Percentiles rank a stretch among this genome's conserved stretches.
Evolutionary conservation across 768 basidiomycete genomes (phyloP).

Genomic region (Amanita inopinata): DNA sequence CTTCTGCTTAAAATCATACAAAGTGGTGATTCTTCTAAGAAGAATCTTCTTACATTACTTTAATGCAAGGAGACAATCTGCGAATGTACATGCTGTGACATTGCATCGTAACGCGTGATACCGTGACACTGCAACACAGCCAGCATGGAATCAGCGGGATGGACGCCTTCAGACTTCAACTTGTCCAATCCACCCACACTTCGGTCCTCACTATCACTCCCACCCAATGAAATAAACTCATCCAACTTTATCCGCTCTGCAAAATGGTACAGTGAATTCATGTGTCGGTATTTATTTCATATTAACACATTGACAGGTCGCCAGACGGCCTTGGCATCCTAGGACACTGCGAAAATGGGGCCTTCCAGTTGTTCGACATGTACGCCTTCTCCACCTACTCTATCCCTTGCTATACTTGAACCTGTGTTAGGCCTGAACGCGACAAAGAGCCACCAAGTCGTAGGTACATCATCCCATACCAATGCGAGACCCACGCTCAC

Average conservation of each 20-base stretch:
- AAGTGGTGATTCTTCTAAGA: no score
- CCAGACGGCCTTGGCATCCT: conserved; percentile 65
- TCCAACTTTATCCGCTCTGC: conserved; percentile 46
- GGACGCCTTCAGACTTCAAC: no score
- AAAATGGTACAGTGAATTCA: conserved; percentile 36
- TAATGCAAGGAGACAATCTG: no score
- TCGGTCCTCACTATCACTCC: no score
- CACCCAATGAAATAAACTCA: no score
- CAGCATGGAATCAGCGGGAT: no score
- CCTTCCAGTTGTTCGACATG: conserved; percentile 46
- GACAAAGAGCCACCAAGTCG: not conserved
- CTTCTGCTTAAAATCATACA: no score
- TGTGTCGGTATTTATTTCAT: not conserved
- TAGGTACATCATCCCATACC: not conserved
- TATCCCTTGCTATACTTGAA: not conserved
- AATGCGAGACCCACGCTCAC: not conserved
- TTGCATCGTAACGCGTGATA: no score
- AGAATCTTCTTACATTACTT: no score
- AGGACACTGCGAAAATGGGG: conserved; percentile 61
- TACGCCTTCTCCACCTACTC: conserved; percentile 19
- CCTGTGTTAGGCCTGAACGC: not conserved
- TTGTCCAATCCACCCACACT: no score
- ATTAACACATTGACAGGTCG: conserved; percentile 37
- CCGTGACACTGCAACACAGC: no score
- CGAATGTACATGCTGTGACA: no score